A percentile compares a stretch with the other conserved stretches of the same genome.
Evolutionary conservation across 163 green algal genomes (phyloP).

Genomic region (Dunaliella salina): DNA sequence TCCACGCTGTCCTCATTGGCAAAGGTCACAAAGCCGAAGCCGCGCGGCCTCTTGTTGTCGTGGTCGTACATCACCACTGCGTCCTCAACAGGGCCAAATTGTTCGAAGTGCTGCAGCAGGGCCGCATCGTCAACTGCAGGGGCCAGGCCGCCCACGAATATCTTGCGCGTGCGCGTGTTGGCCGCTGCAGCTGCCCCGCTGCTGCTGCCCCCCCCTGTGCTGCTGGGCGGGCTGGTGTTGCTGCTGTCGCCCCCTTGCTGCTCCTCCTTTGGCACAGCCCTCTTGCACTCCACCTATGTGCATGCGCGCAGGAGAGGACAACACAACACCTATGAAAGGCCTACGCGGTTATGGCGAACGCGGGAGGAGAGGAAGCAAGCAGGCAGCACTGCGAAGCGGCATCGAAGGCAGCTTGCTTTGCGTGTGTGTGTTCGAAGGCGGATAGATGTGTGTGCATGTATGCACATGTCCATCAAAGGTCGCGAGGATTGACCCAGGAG

Average conservation of each 20-base stretch:
- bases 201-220: slow-evolving; percentile 26
- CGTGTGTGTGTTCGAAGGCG: neutral
- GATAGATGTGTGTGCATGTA: neutral
- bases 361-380: too few species aligned
- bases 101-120: slow-evolving; percentile 83
- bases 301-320: neutral
- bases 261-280: slow-evolving; percentile 89
- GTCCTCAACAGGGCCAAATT: slow-evolving; percentile 87
- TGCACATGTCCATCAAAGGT: neutral
- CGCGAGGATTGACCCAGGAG: too few species aligned
- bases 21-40: slow-evolving; percentile 97
- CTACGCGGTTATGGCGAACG: too few species aligned
- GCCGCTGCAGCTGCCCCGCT: slow-evolving; percentile 29
- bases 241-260: slow-evolving; percentile 14
- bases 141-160: slow-evolving; percentile 92
- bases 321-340: too few species aligned
- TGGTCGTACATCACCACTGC: slow-evolving; percentile 97
- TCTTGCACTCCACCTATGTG: slow-evolving; percentile 85
- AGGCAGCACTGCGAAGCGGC: too few species aligned
- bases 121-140: slow-evolving; percentile 78
- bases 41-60: slow-evolving; percentile 83
- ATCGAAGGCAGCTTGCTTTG: neutral
- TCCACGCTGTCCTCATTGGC: slow-evolving; percentile 78
- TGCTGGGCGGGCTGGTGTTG: slow-evolving; percentile 14
- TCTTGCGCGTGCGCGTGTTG: slow-evolving; percentile 56